Evolutionary conservation across 1,284 basidiomycete genomes (phyloP).

Genomic region (Sanghuangporus baumii): DNA sequence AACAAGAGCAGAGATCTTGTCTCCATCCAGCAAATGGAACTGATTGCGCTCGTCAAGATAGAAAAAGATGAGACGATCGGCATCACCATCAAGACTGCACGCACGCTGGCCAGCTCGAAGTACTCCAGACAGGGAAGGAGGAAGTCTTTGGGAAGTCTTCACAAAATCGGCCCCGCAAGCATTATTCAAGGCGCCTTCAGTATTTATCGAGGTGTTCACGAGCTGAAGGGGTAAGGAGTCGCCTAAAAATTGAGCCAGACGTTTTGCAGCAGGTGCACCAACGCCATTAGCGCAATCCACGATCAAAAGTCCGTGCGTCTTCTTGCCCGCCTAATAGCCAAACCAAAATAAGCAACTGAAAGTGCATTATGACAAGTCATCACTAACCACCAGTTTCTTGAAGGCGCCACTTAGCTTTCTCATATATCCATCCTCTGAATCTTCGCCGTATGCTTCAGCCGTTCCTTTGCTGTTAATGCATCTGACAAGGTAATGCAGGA

Average conservation of each 20-base stretch:
- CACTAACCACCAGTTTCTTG: conserved; percentile 73
- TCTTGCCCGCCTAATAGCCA: conserved; percentile 49
- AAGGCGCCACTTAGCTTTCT: conserved; percentile 84
- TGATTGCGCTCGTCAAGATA: conserved; percentile 73
- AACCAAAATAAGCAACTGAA: background rate
- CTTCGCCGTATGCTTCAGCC: conserved; percentile 75
- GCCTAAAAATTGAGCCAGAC: conserved; percentile 52
- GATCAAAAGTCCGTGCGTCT: conserved; percentile 55
- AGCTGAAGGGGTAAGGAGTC: conserved; percentile 52
- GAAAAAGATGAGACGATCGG: conserved; percentile 95
- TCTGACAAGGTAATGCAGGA: conserved; percentile 93
- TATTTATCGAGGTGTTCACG: conserved; percentile 64
- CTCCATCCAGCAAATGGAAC: conserved; percentile 95
- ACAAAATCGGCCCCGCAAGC: conserved; percentile 96
- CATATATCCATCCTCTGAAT: conserved; percentile 85
- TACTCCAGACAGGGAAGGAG: conserved; percentile 60
- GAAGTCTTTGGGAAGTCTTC: conserved; percentile 86
- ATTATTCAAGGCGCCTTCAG: conserved; percentile 76
- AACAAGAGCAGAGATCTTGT: conserved; percentile 95
- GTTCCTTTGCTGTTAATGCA: conserved; percentile 83
- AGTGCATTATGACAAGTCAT: background rate
- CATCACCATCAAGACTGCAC: conserved; percentile 96
- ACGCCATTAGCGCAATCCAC: conserved; percentile 99
- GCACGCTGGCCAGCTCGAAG: conserved; percentile 72
- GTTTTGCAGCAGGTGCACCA: conserved; percentile 68